Conservation (phyloP, 106 monocot species). For the Dioscorea alata region DNA sequence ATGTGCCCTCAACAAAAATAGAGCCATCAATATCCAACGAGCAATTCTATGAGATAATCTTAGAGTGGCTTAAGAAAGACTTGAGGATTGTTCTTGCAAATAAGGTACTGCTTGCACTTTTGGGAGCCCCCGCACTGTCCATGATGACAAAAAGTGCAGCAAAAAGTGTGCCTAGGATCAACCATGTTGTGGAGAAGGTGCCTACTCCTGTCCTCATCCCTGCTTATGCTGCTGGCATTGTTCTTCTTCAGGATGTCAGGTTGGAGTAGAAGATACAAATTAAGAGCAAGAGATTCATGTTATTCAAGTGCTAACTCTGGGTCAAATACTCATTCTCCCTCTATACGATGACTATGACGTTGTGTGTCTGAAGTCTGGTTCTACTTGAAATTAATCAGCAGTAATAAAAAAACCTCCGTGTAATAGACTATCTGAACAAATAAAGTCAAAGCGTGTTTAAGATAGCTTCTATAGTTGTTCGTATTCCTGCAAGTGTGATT, state of each 20-base stretch:
- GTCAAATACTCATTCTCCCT: no score
- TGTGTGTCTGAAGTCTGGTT: no score
- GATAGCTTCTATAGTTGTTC: no score
- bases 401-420: no score
- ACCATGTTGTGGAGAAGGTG: slow-evolving; percentile 30
- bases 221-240: slow-evolving; percentile 24
- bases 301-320: no score
- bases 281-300: no score
- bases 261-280: not conserved
- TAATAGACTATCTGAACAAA: not conserved
- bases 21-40: not conserved
- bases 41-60: slow-evolving; percentile 24
- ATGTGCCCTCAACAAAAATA: no score
- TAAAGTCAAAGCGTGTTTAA: not conserved
- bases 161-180: slow-evolving; percentile 16
- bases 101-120: slow-evolving; percentile 25
- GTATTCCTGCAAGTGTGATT: no score
- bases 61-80: slow-evolving; percentile 40
- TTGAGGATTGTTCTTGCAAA: slow-evolving; percentile 26
- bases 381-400: no score
- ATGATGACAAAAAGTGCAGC: slow-evolving; percentile 28
- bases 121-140: slow-evolving; percentile 34
- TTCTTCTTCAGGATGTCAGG: slow-evolving; percentile 33
- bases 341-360: no score
- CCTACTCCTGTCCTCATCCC: slow-evolving; percentile 37